A percentile compares a stretch with the other conserved stretches of the same genome.
Conservation (phyloP, 306 rosid genomes). For the Trifolium subterraneum region DNA sequence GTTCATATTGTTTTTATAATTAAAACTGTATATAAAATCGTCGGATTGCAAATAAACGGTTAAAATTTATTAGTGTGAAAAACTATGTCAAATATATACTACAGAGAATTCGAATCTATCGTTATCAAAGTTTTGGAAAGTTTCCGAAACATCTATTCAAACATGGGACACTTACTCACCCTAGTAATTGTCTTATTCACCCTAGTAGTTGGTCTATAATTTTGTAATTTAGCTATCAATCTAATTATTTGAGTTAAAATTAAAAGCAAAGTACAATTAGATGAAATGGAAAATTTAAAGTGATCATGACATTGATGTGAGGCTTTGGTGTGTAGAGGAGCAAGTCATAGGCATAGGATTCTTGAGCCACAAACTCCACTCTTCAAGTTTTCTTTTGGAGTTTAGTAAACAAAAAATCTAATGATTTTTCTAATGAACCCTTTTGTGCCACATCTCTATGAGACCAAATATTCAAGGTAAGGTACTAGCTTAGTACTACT, state of each 20-base stretch:
- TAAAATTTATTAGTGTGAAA: too few relatives aligned
- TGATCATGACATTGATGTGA: slow-evolving; percentile 11
- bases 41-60: too few relatives aligned
- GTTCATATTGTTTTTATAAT: too few relatives aligned
- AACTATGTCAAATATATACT: too few relatives aligned
- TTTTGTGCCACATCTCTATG: slow-evolving; percentile 2
- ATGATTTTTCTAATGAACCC: slow-evolving; percentile 18
- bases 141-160: too few relatives aligned
- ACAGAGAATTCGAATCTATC: too few relatives aligned
- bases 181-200: too few relatives aligned
- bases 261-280: slow-evolving; percentile 23
- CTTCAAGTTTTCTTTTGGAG: slow-evolving; percentile 36
- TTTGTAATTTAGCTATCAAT: not conserved
- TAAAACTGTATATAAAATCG: too few relatives aligned
- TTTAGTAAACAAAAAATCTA: slow-evolving; percentile 33
- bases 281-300: not conserved
- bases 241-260: slow-evolving; percentile 17
- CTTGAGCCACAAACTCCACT: slow-evolving; percentile 59
- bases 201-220: too few relatives aligned
- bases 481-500: not conserved
- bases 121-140: too few relatives aligned
- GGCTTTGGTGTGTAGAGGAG: slow-evolving; percentile 38
- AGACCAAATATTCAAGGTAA: slow-evolving; percentile 29
- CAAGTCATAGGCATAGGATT: slow-evolving; percentile 46
- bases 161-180: too few relatives aligned